Evolutionary conservation across 2,329 filamentous ascomycete genomes (phyloP).

Genomic region (Trichophyton rubrum): DNA sequence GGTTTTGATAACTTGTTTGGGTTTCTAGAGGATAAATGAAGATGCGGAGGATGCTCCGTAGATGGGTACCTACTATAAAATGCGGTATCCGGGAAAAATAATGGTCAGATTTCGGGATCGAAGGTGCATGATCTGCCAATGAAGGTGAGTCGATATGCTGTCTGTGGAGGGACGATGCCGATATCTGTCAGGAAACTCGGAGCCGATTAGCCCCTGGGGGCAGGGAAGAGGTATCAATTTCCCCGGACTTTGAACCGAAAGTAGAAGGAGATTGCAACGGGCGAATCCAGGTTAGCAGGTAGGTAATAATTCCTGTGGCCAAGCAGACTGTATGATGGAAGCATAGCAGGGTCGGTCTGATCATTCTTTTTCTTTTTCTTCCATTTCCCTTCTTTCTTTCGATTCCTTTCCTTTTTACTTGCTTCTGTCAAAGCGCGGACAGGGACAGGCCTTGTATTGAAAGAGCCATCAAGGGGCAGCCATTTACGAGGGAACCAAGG

Average conservation of each 20-base stretch:
- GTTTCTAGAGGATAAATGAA: background rate
- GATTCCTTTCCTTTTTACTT: background rate
- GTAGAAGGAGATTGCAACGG: background rate
- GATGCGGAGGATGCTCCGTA: background rate
- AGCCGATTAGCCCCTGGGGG: background rate
- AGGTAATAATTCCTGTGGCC: background rate
- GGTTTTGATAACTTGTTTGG: background rate
- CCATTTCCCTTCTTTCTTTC: background rate
- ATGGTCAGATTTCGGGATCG: constrained; percentile 3
- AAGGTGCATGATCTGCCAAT: constrained; percentile 3
- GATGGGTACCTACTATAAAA: background rate
- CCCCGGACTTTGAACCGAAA: constrained; percentile 5
- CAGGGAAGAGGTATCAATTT: background rate
- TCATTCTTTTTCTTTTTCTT: background rate
- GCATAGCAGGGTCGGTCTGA: background rate
- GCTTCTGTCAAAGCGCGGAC: constrained; percentile 1
- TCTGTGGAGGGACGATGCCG: background rate
- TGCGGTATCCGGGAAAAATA: background rate
- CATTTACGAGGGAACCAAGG: constrained; percentile 1
- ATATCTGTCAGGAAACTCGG: background rate
- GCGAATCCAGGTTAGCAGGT: background rate
- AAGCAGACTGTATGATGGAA: background rate
- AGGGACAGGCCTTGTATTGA: background rate
- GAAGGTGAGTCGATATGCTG: background rate
- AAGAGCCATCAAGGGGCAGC: background rate